These are phyloP conservation scores for Dactylella cylindrospora DNA, from an alignment of 2,329 filamentous ascomycete species.

Conservation along the genomic window DNA sequence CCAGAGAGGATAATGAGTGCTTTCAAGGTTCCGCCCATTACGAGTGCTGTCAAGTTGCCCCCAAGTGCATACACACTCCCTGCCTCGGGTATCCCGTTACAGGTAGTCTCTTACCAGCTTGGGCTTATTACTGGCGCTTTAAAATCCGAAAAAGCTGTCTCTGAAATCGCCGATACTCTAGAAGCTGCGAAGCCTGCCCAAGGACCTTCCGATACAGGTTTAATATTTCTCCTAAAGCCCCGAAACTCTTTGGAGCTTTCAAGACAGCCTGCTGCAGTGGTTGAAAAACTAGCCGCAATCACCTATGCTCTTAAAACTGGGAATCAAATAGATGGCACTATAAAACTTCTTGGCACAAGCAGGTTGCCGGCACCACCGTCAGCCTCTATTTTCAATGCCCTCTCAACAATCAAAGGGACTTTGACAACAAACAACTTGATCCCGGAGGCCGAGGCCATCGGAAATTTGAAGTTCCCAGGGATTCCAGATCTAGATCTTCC, in stretches of 20 bases:
- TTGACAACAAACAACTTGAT: conserved; percentile 22
- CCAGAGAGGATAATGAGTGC: conserved; percentile 1
- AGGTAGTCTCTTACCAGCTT: conserved; percentile 17
- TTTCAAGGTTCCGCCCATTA: conserved; percentile 1
- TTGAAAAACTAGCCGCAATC: conserved; percentile 24
- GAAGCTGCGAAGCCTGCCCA: conserved; percentile 1
- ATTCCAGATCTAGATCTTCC: background rate
- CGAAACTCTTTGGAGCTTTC: too few species aligned
- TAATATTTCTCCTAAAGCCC: conserved; percentile 18
- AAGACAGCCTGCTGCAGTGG: conserved; percentile 17
- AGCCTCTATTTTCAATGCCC: conserved; percentile 11
- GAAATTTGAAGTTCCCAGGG: too few species aligned
- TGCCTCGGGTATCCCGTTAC: background rate
- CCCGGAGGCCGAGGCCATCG: conserved; percentile 3
- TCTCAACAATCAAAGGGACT: conserved; percentile 16
- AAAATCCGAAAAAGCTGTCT: conserved; percentile 8
- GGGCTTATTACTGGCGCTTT: conserved; percentile 16
- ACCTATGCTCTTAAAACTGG: conserved; percentile 27
- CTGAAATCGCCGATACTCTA: conserved; percentile 10
- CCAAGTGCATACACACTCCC: conserved; percentile 1
- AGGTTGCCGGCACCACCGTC: conserved; percentile 21
- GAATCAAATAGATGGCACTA: conserved; percentile 12
- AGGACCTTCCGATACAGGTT: conserved; percentile 4
- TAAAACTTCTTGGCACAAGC: conserved; percentile 26
- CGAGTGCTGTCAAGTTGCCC: conserved; percentile 24